These are phyloP conservation scores for Globisporangium megalacanthum DNA, from an alignment of 352 stramenopile species.

Conservation along the genomic window DNA sequence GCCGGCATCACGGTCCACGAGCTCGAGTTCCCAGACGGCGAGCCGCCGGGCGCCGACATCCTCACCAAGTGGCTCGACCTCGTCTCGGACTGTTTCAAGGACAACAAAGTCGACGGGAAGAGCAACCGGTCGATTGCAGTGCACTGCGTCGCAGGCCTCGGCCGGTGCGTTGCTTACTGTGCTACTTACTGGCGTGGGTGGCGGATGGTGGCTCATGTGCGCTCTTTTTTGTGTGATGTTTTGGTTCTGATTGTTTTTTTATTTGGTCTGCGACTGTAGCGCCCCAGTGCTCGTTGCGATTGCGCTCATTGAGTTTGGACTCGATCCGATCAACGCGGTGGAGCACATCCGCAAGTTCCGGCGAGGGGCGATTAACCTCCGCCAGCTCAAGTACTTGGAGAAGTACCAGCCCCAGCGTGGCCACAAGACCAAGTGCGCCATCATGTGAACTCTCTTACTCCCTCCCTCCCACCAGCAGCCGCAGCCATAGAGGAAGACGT, in stretches of 20 bases:
- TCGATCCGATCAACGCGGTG: conserved; percentile 96
- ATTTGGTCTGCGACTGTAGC: too few species aligned
- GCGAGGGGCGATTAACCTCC: conserved; percentile 96
- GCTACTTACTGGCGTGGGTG: not conserved
- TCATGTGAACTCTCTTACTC: conserved; percentile 55
- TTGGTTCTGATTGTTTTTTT: conserved; percentile 5
- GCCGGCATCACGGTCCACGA: conserved; percentile 93
- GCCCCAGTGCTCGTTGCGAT: conserved; percentile 97
- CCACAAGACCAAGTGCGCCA: conserved; percentile 74
- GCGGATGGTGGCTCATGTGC: not conserved
- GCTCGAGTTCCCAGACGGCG: conserved; percentile 96
- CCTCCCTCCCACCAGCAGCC: too few species aligned
- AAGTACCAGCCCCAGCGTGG: conserved; percentile 87
- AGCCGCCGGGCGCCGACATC: conserved; percentile 89
- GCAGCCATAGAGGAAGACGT: not conserved
- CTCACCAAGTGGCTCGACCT: conserved; percentile 94
- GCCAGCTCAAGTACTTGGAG: conserved; percentile 97
- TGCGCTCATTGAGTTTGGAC: conserved; percentile 95
- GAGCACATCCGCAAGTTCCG: conserved; percentile 94
- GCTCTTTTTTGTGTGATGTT: conserved; percentile 8
- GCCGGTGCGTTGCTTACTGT: conserved; percentile 51
- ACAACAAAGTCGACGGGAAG: conserved; percentile 61
- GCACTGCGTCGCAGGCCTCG: conserved; percentile 97
- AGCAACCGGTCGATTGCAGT: conserved; percentile 92
- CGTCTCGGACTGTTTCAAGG: conserved; percentile 93